These are phyloP conservation scores for Eucalyptus cloeziana DNA, from an alignment of 345 rosid species.

Conservation along the genomic window DNA sequence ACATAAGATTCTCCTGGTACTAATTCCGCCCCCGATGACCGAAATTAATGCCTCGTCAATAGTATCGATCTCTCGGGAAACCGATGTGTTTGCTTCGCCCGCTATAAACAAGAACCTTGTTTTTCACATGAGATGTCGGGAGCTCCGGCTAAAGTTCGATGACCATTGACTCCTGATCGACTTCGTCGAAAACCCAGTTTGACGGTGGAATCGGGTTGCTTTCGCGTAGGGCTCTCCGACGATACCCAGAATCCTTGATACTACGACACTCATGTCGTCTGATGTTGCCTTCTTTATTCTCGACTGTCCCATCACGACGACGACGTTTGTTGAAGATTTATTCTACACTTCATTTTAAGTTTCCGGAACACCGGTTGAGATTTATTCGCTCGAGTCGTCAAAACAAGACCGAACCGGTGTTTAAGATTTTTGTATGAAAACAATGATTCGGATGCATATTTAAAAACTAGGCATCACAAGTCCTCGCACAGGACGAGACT, in stretches of 20 bases:
- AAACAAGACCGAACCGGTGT: rapidly evolving
- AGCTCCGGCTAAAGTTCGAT: neutral
- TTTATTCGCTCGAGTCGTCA: neutral
- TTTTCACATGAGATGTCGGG: neutral
- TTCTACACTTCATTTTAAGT: neutral
- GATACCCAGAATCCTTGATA: neutral
- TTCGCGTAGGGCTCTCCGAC: neutral
- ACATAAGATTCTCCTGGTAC: neutral
- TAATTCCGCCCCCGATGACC: rapidly evolving
- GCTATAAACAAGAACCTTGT: neutral
- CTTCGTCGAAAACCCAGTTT: neutral
- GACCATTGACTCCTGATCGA: neutral
- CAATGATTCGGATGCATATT: neutral
- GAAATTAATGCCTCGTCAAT: neutral
- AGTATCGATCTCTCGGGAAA: neutral
- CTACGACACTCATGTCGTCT: rapidly evolving
- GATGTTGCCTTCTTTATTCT: neutral
- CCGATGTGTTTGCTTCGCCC: rapidly evolving
- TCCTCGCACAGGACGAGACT: neutral
- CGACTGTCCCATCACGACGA: neutral
- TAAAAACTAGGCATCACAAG: neutral
- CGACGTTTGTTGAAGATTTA: neutral
- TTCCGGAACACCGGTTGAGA: rapidly evolving
- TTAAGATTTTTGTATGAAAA: neutral
- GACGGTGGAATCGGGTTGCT: neutral